Conservation (phyloP, 2,329 filamentous ascomycete genomes). For the Nemania serpens region DNA sequence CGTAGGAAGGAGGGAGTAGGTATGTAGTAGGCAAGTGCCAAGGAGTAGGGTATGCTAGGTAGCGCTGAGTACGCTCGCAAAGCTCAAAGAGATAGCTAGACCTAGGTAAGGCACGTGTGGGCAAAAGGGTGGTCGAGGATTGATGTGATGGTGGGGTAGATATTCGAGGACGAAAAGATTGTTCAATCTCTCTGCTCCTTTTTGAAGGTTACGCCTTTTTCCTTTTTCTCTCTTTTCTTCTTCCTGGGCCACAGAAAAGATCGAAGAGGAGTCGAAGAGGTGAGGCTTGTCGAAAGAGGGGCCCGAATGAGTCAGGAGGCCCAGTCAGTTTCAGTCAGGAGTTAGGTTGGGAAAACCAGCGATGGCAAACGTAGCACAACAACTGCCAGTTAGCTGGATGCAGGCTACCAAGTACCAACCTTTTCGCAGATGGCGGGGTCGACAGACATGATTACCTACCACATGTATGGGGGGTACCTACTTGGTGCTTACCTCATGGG, state of each 20-base stretch:
- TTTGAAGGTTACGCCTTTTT: too few species aligned
- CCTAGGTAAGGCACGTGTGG: background rate
- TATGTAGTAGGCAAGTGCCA: background rate
- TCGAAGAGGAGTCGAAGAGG: too few species aligned
- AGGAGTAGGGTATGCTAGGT: background rate
- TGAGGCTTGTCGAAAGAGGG: background rate
- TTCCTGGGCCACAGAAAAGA: too few species aligned
- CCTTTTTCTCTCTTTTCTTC: background rate
- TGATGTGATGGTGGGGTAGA: background rate
- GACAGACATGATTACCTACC: too few species aligned
- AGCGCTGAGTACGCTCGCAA: background rate
- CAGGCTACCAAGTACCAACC: too few species aligned
- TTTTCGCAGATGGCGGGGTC: too few species aligned
- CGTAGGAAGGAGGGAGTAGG: constrained; percentile 10
- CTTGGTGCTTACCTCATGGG: too few species aligned
- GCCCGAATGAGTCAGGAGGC: background rate
- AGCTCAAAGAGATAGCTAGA: background rate
- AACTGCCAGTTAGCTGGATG: too few species aligned
- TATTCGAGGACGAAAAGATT: background rate
- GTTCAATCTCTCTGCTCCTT: too few species aligned
- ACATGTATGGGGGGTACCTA: too few species aligned
- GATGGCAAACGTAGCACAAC: too few species aligned
- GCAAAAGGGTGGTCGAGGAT: background rate
- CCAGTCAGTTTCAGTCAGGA: background rate
- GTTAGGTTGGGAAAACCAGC: too few species aligned